These are phyloP conservation scores for Trichoderma afroharzianum DNA, from an alignment of 2,329 filamentous ascomycete genomes.

Conservation along the genomic window DNA sequence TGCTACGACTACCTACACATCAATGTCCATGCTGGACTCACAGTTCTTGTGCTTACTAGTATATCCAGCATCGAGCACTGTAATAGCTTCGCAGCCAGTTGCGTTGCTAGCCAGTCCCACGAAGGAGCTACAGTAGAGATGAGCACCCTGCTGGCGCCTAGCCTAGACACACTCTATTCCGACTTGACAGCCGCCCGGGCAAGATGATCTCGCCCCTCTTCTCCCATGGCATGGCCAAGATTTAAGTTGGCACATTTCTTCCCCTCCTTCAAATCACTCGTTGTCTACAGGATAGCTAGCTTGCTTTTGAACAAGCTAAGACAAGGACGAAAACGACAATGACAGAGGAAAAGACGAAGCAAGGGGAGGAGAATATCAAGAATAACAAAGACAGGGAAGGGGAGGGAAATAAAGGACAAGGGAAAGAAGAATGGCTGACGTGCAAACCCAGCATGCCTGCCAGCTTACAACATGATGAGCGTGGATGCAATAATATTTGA, in stretches of 20 bases:
- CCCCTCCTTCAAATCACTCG: not conserved
- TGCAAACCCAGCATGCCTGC: no score
- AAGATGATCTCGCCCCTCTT: not conserved
- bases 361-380: not conserved
- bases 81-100: not conserved
- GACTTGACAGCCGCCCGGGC: slow-evolving; percentile 1
- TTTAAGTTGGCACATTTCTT: not conserved
- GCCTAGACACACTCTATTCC: not conserved
- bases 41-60: not conserved
- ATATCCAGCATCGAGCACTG: not conserved
- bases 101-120: not conserved
- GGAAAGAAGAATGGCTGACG: no score
- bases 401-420: not conserved
- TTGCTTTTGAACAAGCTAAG: not conserved
- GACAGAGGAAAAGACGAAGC: not conserved
- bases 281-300: not conserved
- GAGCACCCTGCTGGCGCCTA: not conserved
- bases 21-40: not conserved
- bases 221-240: not conserved
- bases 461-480: not conserved
- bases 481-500: not conserved
- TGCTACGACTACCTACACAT: not conserved
- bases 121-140: not conserved
- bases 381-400: not conserved
- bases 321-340: not conserved